Evolutionary conservation across 176 grass and related monocot species (phyloP), one percentile per base, ranked within the genome.

Genomic region (Aegilops umbellulata): DNA sequence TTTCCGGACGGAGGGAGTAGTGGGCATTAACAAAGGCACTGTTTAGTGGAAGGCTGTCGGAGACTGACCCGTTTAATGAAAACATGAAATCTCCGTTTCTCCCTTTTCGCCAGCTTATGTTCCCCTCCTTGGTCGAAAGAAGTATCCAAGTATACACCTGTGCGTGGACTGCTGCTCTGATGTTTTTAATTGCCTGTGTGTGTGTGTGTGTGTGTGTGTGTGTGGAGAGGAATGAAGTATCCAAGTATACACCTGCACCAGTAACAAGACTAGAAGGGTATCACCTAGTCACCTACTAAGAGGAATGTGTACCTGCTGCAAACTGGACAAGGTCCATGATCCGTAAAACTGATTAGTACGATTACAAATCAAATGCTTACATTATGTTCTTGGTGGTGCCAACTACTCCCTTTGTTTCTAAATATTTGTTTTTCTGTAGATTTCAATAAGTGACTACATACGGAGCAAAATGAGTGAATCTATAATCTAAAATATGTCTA

Each of bases 211-310:
- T n/a, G n/a, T n/a, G n/a, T n/a, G 29, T 29, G 29, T 29, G 29
- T 29, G 29, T 29, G 29, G 29, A 29, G 31, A 35, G 34, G 34
- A 35, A 35, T 4, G 60, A 63, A 63, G 61, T 25, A 7, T 24
- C 38, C 10, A 74, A 84, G 55, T 49, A 35, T 88, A 75, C 65
- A 4, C 75, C 38, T 42, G 35, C 22, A 72, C 69, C 36, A 72
- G 13, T 70, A 5, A 24, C 38, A 74, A 58, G 49, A 19, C 69
- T 20, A 22, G 69, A 27, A 60, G 22, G 26, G 22, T 12, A 42
- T 31, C 26, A 32, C 31, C 31, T 32, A 32, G 31, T 7, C 35
- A 69, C 25, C 20, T 63, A 11, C 8, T 30, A 58, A 19, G 65
- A 44, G 46, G 68, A 16, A 11, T 42, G 68, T 63, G 30, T 65